These are phyloP conservation scores for Cryptococcus depauperatus DNA, from an alignment of 1,284 basidiomycete species.

Conservation along the genomic window DNA sequence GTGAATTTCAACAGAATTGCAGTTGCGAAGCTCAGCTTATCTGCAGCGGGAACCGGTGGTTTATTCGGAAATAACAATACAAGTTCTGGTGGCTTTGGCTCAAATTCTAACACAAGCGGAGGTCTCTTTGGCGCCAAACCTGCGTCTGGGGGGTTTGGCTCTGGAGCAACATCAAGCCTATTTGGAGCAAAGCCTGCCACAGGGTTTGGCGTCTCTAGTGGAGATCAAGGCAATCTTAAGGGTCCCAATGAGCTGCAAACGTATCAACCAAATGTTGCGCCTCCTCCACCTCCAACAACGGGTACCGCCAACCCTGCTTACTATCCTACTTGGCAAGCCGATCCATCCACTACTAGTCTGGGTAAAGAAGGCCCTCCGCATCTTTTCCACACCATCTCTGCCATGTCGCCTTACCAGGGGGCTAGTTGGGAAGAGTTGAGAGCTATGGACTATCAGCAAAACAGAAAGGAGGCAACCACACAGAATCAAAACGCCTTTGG, in stretches of 20 bases:
- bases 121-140: conserved; percentile 28
- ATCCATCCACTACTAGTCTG: conserved; percentile 19
- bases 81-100: conserved; percentile 37
- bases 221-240: conserved; percentile 9
- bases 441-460: conserved; percentile 51
- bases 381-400: conserved; percentile 41
- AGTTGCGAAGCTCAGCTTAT: background rate
- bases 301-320: conserved; percentile 36
- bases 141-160: conserved; percentile 38
- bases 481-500: conserved; percentile 36
- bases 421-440: conserved; percentile 45
- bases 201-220: conserved; percentile 16
- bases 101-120: conserved; percentile 31
- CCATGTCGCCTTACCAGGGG: conserved; percentile 37
- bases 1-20: background rate
- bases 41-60: conserved; percentile 19
- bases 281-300: conserved; percentile 27
- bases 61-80: conserved; percentile 24
- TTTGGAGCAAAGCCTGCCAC: conserved; percentile 37
- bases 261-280: conserved; percentile 19
- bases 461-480: conserved; percentile 48
- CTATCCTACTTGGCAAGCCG: conserved; percentile 40
- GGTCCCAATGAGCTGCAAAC: conserved; percentile 23
- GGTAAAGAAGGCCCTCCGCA: conserved; percentile 24
- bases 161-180: conserved; percentile 38